These are phyloP conservation scores for Suillus weaverae DNA, from an alignment of 768 basidiomycete genomes.

Conservation along the genomic window DNA sequence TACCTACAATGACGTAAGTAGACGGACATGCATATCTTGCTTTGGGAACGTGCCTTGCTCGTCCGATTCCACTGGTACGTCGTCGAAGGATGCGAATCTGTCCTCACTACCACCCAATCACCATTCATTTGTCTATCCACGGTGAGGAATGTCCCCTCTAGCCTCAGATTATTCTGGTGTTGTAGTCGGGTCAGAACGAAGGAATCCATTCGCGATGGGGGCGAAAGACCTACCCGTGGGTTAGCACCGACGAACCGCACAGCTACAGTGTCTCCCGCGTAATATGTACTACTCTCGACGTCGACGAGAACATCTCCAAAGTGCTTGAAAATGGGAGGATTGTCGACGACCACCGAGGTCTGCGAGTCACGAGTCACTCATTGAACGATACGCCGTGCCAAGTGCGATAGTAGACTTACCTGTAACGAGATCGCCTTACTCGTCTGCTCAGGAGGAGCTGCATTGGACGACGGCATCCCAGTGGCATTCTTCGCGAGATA, in stretches of 20 bases:
- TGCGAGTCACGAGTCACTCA: conserved; percentile 23
- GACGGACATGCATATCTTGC: background rate
- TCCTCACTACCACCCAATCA: conserved; percentile 57
- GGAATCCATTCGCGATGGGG: background rate
- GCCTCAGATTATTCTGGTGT: conserved; percentile 69
- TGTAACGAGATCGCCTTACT: conserved; percentile 68
- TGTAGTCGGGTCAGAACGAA: background rate
- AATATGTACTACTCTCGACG: conserved; percentile 51
- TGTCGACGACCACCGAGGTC: conserved; percentile 65
- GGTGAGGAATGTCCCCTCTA: conserved; percentile 71
- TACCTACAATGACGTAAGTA: conserved; percentile 36
- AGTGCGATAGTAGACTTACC: conserved; percentile 34
- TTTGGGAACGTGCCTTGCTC: conserved; percentile 42
- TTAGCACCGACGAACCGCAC: conserved; percentile 76
- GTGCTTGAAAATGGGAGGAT: conserved; percentile 49
- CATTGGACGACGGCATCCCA: conserved; percentile 57
- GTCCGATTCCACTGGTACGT: conserved; percentile 63
- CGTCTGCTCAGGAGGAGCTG: conserved; percentile 63
- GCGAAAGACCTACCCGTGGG: conserved; percentile 54
- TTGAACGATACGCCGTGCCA: background rate
- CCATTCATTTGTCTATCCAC: conserved; percentile 54
- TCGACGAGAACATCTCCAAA: conserved; percentile 66
- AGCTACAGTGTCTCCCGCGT: conserved; percentile 55
- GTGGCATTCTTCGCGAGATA: conserved; percentile 52
- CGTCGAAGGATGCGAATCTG: conserved; percentile 81